These are phyloP conservation scores for Puccinia polysora DNA, from an alignment of 1,284 basidiomycete species.

Conservation along the genomic window DNA sequence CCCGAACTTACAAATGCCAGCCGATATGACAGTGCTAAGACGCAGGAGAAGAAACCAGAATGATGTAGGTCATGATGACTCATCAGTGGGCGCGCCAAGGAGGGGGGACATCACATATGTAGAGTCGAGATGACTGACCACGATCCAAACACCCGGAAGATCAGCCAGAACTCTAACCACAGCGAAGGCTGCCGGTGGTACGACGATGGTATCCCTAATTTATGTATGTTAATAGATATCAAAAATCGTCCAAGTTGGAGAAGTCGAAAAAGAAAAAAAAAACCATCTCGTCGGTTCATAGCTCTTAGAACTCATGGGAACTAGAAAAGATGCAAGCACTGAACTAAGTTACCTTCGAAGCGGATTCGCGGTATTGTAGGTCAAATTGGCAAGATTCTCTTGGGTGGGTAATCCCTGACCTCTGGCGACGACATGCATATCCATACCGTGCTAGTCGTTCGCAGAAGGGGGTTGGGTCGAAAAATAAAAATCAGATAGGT, in stretches of 20 bases:
- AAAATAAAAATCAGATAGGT: not conserved
- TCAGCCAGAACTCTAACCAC: conserved; percentile 5
- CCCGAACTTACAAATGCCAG: conserved; percentile 12
- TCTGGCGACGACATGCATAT: conserved; percentile 22
- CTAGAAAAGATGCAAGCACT: not conserved
- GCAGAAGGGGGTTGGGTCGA: too few relatives aligned
- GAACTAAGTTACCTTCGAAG: conserved; percentile 8
- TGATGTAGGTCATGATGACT: not conserved
- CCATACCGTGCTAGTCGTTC: conserved; percentile 3
- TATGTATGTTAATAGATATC: not conserved
- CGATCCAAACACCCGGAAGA: conserved; percentile 11
- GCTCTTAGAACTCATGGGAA: too few relatives aligned
- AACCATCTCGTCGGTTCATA: too few relatives aligned
- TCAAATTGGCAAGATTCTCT: not conserved
- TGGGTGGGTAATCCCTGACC: conserved; percentile 7
- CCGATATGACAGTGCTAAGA: conserved; percentile 18
- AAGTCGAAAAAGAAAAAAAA: too few relatives aligned
- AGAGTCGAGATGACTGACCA: not conserved
- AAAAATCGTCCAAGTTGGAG: too few relatives aligned
- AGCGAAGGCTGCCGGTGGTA: not conserved
- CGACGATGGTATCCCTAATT: conserved; percentile 6
- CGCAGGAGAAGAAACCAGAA: not conserved
- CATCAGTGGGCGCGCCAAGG: not conserved
- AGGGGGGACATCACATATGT: not conserved
- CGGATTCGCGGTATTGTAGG: conserved; percentile 13